Evolutionary conservation across 73 alveolate species (phyloP), one percentile per base, ranked within the genome.

Genomic region (Vitrella brassicaformis): DNA sequence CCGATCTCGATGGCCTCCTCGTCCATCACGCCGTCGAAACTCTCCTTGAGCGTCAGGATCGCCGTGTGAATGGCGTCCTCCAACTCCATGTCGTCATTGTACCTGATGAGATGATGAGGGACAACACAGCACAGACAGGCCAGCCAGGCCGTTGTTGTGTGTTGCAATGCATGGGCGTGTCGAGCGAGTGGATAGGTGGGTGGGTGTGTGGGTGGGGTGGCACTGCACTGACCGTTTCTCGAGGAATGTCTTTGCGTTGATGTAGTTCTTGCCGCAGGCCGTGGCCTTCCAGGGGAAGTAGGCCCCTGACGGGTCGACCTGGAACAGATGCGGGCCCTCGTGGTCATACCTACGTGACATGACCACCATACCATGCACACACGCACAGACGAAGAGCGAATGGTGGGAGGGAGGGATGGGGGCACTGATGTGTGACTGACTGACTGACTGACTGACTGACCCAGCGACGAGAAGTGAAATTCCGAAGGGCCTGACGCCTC

Each of bases 401-500:
- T 14, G 14, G 56, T 4, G 4, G 14, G 22, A 39, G 56, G 56
- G 56, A 39, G 56, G 14, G 56, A 39, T 4, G 56, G 56, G 22
- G 56, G 56, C 56, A 39, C 22, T 4, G 56, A 39, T 8, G 56
- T 8, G 56, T 4, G 22, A 14, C 56, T 8, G 14, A 39, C 22
- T 8, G 56, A 39, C 56, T 39, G 56, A 4, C 56, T 39, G 56
- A 39, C 22, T 8, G 56, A 39, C 56, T 39, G 56, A 56, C 26
- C 95, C 97, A 28, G 95, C 97, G 56, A 91, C 84, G 74, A 91
- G 73, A 67, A 91, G 76, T 19, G 94, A 91, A 56, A 89, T 82
- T 1, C 97, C 97, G 74, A 89, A 91, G 29, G 97, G 97, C 47
- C 97, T 84, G 31, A 91, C 94, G 0, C 97, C 97, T 25, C 97